These are phyloP conservation scores for Populus hybrid DNA, from an alignment of 441 rosid genomes.

Conservation along the genomic window DNA sequence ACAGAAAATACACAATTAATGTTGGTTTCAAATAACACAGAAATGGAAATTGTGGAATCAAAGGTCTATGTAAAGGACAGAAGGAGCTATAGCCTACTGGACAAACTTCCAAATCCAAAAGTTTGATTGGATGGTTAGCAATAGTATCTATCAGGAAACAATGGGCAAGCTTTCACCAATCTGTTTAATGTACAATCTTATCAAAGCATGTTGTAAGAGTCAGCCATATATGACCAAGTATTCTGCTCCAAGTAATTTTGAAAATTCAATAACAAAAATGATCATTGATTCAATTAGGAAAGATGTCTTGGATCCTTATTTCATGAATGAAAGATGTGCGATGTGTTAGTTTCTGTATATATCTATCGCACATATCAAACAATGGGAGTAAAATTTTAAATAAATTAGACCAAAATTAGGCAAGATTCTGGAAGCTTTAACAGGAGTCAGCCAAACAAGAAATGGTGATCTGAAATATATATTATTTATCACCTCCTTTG, in stretches of 20 bases:
- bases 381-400: not conserved
- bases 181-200: not conserved
- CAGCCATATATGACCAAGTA: not conserved
- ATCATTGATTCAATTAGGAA: not conserved
- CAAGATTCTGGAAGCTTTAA: slow-evolving; percentile 14
- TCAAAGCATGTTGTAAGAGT: not conserved
- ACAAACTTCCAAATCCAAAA: not conserved
- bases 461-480: not conserved
- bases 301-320: not conserved
- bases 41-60: not conserved
- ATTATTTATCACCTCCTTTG: slow-evolving; percentile 63
- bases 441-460: slow-evolving; percentile 6
- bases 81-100: not conserved
- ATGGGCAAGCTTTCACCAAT: not conserved
- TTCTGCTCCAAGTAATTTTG: not conserved
- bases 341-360: not conserved
- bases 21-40: not conserved
- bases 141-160: not conserved
- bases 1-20: not conserved
- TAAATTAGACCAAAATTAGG: not conserved
- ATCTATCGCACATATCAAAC: not conserved
- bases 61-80: not conserved
- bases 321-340: not conserved
- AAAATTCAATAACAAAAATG: not conserved
- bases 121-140: not conserved